Evolutionary conservation across 331 rosid genomes (phyloP), one percentile per base, ranked within the genome.

Genomic region (Quercus lobata): DNA sequence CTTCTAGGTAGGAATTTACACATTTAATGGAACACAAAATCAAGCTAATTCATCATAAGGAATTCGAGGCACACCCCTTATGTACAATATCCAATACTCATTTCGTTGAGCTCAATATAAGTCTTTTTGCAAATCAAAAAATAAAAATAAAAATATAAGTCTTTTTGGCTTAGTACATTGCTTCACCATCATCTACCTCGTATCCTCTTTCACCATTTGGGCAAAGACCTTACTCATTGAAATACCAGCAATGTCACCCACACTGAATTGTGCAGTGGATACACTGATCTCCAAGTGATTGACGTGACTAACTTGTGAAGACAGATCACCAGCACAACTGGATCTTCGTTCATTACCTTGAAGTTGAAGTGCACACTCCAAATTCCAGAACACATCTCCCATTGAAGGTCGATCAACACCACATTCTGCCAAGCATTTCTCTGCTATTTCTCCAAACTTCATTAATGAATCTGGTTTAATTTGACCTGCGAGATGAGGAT

Each of bases 181-280:
- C 73, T 76, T 34, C 21, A 53, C 49, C 71, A 37, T 56, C 65
- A 49, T 78, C 83, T 88, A 86, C 72, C 82, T 81, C 88, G 57
- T 79, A 37, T 88, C 97, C 73, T 90, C 94, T 54, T 65, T 80
- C 79, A 91, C 89, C 97, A 91, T 86, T 79, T 87, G 91, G 46
- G 92, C 92, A 82, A 91, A 91, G 6, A 91, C 88, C 87, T 82
- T 90, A 76, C 94, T 91, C 88, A 91, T 88, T 18, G 97, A 91
- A 69, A 90, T 70, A 52, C 79, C 91, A 32, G 82, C 86, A 30
- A 91, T 32, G 77, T 86, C 93, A 21, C 79, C 91, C 52, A 80
- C 32, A 72, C 85, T 88, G 82, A 73, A 75, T 65, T 85, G 85
- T 54, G 73, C 46, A 49, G 72, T 14, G 25, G 87, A 70, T 34